Conservation (phyloP, 2,329 filamentous ascomycete genomes). For the Scortechinia acanthostroma region DNA sequence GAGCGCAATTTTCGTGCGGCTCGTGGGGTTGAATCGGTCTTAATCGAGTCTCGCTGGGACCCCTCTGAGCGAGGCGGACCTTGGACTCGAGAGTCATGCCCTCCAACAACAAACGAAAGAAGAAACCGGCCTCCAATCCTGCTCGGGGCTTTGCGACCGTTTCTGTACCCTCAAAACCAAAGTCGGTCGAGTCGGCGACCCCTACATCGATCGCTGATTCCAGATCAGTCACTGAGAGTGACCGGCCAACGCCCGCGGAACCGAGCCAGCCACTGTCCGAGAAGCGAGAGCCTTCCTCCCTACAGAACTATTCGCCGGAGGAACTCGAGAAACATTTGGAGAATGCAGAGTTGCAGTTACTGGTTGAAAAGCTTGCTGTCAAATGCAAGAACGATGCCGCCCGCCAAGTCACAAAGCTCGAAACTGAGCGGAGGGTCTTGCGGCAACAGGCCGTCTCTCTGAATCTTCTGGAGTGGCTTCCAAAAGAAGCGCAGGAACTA, state of each 20-base stretch:
- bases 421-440: slow-evolving; percentile 79
- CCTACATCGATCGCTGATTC: neutral
- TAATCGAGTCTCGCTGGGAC: no score
- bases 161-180: slow-evolving; percentile 77
- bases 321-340: slow-evolving; percentile 86
- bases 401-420: slow-evolving; percentile 70
- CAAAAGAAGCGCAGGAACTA: slow-evolving; percentile 70
- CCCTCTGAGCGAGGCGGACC: no score
- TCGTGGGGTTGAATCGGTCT: no score
- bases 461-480: slow-evolving; percentile 72
- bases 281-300: neutral
- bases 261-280: slow-evolving; percentile 7
- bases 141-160: slow-evolving; percentile 90
- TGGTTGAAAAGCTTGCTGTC: slow-evolving; percentile 76
- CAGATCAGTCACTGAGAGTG: neutral
- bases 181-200: slow-evolving; percentile 63
- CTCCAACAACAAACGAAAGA: slow-evolving; percentile 73
- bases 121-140: slow-evolving; percentile 69
- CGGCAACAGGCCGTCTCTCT: slow-evolving; percentile 64
- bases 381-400: slow-evolving; percentile 75
- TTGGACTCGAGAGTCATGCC: slow-evolving; percentile 61
- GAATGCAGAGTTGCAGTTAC: slow-evolving; percentile 77
- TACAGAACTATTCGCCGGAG: slow-evolving; percentile 60
- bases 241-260: slow-evolving; percentile 10
- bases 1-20: no score